Conservation (phyloP, 768 basidiomycete genomes). For the Strobilomyces confusus region DNA sequence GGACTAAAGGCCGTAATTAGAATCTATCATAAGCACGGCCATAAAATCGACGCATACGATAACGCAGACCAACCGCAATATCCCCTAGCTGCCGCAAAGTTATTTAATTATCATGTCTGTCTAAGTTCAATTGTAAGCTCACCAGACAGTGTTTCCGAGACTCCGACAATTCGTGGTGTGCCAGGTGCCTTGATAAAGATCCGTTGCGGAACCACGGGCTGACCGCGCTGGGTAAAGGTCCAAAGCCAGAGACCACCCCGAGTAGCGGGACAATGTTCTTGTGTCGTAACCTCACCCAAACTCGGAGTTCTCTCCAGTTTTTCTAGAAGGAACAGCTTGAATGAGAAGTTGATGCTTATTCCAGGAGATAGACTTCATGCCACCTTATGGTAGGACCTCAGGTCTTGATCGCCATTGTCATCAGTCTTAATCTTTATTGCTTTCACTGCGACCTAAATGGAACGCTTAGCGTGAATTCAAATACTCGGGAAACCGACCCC, state of each 20-base stretch:
- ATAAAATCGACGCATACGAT: conserved; percentile 16
- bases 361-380: neutral
- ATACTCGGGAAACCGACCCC: neutral
- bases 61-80: conserved; percentile 18
- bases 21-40: no score
- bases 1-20: no score
- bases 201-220: conserved; percentile 32
- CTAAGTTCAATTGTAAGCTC: neutral
- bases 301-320: conserved; percentile 28
- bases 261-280: conserved; percentile 30
- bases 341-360: neutral
- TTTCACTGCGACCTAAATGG: conserved; percentile 21
- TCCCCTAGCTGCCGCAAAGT: conserved; percentile 15
- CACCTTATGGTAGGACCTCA: conserved; percentile 13
- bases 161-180: neutral
- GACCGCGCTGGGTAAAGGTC: conserved; percentile 29
- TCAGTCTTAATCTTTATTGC: conserved; percentile 1
- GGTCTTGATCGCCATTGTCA: neutral
- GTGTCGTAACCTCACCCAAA: conserved; percentile 17
- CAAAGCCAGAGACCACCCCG: conserved; percentile 29
- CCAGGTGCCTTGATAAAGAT: conserved; percentile 23
- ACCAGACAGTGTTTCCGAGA: conserved; percentile 11
- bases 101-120: neutral
- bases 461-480: neutral
- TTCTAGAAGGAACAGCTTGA: conserved; percentile 7